phyloP scores from a whole-genome alignment of 371 early-diverging fungal species.

The Umbelopsis sp. region DNA sequence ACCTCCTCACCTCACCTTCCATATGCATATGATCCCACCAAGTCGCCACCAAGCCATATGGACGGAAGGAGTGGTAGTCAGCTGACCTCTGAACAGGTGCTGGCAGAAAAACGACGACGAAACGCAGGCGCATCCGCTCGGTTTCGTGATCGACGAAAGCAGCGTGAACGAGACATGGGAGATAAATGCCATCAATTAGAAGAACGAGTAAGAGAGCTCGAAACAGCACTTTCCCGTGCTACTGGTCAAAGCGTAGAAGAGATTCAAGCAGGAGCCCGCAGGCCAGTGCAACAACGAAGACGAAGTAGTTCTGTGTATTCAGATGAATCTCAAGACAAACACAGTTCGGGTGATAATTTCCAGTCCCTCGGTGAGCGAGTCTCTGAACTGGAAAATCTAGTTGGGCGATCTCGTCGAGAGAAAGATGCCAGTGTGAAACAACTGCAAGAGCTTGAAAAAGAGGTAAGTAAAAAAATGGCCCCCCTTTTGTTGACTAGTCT shows the following conservation, averaged over 20 bases:
- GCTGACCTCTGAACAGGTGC: conserved; percentile 39
- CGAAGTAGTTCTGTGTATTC: conserved; percentile 13
- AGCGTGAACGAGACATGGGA: conserved; percentile 56
- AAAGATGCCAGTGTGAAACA: conserved; percentile 40
- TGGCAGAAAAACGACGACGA: conserved; percentile 63
- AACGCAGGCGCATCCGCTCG: conserved; percentile 63
- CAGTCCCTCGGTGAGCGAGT: conserved; percentile 39
- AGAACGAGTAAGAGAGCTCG: conserved; percentile 43
- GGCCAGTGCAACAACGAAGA: neutral
- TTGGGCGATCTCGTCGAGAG: conserved; percentile 39
- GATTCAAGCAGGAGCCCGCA: conserved; percentile 3
- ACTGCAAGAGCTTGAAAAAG: conserved; percentile 40
- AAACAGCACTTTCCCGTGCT: conserved; percentile 35
- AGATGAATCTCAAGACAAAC: conserved; percentile 2
- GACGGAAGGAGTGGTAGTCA: neutral
- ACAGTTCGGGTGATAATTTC: neutral
- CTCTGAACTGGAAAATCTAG: conserved; percentile 40
- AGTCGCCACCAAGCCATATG: neutral
- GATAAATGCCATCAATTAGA: conserved; percentile 57
- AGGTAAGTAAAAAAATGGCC: conserved; percentile 24
- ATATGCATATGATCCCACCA: neutral
- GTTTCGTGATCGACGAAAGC: conserved; percentile 63
- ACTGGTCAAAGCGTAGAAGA: conserved; percentile 12
- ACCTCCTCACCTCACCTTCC: neutral
- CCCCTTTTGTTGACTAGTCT: neutral